Base-by-base conservation (phyloP, 179 eudicot genomes). In the Nepenthes alata region DNA sequence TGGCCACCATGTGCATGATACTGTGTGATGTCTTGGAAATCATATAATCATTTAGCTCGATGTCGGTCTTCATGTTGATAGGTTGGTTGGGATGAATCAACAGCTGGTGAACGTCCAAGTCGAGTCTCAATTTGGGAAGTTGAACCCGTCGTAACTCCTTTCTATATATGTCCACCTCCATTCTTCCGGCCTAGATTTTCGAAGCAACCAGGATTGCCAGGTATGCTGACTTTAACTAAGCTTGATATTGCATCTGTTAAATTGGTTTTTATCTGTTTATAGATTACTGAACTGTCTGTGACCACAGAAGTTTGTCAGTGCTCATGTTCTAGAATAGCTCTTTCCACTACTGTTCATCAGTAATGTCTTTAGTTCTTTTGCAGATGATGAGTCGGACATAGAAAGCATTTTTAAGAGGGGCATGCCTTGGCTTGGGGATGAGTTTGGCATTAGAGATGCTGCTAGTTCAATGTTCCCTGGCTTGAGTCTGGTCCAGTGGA, bases 71-170 rank as follows among this genome's bases (percentile, higher is more conserved):
- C 39, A 41, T 68, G 14, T 75, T 74, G 62, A 61, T 68, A 93
- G 97, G 98, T 93, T 74, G 98, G 98, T 51, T 93, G 98, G 98
- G 98, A 93, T 77, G 98, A 93, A 75, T 93, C 98, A 53, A 83
- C 97, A 55, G 93, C 97, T 48, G 98, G 97, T 50, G 98, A 87
- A 52, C 97, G 95, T 61, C 98, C 96, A n/a, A 75, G 77, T 66
- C 87, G 98, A 60, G 98, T 93, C 70, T 93, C 97, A 48, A 78
- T 87, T 41, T 93, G 98, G 98, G 98, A 93, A 39, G 79, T 89
- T 59, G 98, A 93, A 75, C 98, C 97, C 16, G 97, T 89, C 66
- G 87, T 89, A 39, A 85, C 97, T 58, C 97, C 98, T 52, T 93
- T 93, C 73, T 93, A 86, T 81, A 87, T 93, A 61, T 93, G 98